phyloP scores from a whole-genome alignment of 139 green algal genomes.

The Gonium pectorale region DNA sequence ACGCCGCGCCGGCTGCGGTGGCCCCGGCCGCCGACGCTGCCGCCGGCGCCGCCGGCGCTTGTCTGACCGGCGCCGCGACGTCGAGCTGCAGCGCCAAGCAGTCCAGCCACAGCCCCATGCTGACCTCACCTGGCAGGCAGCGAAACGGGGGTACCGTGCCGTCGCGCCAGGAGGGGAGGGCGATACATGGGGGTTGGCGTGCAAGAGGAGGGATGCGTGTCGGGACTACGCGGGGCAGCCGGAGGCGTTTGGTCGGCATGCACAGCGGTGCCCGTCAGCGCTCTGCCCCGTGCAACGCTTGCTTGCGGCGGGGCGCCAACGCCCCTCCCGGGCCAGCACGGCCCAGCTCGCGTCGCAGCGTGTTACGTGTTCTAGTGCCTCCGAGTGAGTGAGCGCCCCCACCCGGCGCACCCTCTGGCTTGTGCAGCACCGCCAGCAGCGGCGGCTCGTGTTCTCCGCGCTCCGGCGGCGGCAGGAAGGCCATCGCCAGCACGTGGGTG shows the following conservation, averaged over 20 bases:
- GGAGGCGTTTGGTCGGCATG: too few relatives aligned
- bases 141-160: background rate
- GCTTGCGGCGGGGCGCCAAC: too few relatives aligned
- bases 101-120: conserved; percentile 4
- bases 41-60: background rate
- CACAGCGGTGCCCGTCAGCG: background rate
- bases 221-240: too few relatives aligned
- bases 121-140: background rate
- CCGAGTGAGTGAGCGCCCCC: background rate
- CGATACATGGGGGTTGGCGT: background rate
- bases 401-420: conserved; percentile 4
- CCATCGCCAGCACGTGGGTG: conserved; percentile 9
- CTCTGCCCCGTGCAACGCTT: background rate
- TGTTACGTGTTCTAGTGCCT: background rate
- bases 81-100: conserved; percentile 13
- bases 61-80: background rate
- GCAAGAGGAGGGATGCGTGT: too few relatives aligned
- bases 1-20: background rate
- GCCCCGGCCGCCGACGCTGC: background rate
- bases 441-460: background rate
- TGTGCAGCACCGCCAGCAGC: conserved; percentile 43
- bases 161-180: background rate
- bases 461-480: conserved; percentile 7
- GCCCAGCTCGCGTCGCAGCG: too few relatives aligned
- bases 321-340: too few relatives aligned